These are phyloP conservation scores for Madurella mycetomatis DNA, from an alignment of 2,329 filamentous ascomycete species.

Conservation along the genomic window DNA sequence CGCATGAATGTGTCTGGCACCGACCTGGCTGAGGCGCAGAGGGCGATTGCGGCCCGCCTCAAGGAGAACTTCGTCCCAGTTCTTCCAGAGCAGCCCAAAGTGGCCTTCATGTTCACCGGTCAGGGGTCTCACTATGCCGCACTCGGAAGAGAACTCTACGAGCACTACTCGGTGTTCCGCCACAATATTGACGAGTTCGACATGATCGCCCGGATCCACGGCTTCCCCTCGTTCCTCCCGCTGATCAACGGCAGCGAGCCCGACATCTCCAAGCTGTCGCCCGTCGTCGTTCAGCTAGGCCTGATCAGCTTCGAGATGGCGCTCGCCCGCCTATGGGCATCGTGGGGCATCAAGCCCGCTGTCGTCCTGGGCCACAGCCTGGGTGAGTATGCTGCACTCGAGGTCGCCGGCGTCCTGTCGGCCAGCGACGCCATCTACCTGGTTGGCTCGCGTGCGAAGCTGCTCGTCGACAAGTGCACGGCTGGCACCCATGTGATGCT, in stretches of 20 bases:
- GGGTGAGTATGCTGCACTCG: constrained; percentile 69
- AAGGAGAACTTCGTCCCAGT: constrained; percentile 42
- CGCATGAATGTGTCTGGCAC: constrained; percentile 46
- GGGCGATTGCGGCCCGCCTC: constrained; percentile 39
- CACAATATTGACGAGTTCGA: constrained; percentile 54
- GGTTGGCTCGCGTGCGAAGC: constrained; percentile 62
- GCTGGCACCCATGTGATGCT: constrained; percentile 60
- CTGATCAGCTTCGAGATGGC: constrained; percentile 55
- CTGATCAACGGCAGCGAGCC: constrained; percentile 43
- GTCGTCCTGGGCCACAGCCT: constrained; percentile 60
- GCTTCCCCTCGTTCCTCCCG: constrained; percentile 54
- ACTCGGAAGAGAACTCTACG: constrained; percentile 48
- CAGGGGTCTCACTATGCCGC: constrained; percentile 53
- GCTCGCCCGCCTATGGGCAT: constrained; percentile 51
- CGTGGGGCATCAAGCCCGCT: constrained; percentile 51
- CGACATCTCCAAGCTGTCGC: constrained; percentile 43
- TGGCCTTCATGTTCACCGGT: constrained; percentile 52
- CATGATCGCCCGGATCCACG: constrained; percentile 45
- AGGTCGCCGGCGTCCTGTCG: constrained; percentile 66
- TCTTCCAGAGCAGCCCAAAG: constrained; percentile 41
- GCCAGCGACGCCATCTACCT: constrained; percentile 68
- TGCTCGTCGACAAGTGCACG: constrained; percentile 62
- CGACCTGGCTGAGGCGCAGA: constrained; percentile 40
- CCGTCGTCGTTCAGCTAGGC: constrained; percentile 50
- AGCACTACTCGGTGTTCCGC: constrained; percentile 44